Evolutionary conservation across 371 early-diverging fungal genomes (phyloP), one percentile per base, ranked within the genome.

Genomic region (Mortierella sp.): DNA sequence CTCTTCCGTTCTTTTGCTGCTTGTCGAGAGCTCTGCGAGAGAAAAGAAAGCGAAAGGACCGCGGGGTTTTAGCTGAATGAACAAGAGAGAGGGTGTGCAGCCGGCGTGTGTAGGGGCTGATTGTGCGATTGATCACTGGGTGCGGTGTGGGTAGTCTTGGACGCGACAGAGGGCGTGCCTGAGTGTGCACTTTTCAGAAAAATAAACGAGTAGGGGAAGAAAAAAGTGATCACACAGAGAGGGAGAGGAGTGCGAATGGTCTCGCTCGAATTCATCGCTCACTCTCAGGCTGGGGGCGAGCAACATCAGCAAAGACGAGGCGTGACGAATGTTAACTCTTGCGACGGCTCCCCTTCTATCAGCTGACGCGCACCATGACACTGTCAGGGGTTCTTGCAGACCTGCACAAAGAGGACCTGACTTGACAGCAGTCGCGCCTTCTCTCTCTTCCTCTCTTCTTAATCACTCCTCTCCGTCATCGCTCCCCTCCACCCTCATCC

Each of bases 161-260:
- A 67, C 67, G 67, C 67, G 67, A 67, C 67, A 67, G 24, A 10
- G 67, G 67, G 67, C 43, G 67, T 67, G 37, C 67, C 67, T 67
- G 67, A 34, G 67, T 34, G 31, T 54, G 67, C 34, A 21, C 40
- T 21, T 37, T 70, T 26, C 46, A 70, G 37, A 55, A 61, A 37
- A 74, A 37, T 26, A 31, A 55, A 64, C 43, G 40, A 55, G 50
- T 24, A 28, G 28, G 19, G 34, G 40, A 55, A 64, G 51, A 48
- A 73, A 54, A 69, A 6, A 54, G 53, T 44, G 72, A 71, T 55
- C 67, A 37, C 40, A 67, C 54, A 54, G n/a, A n/a, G n/a, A n/a
- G 21, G 24, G 14, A 14, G 43, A 67, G 40, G 67, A 61, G 67
- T 67, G 40, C 67, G 67, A 67, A 67, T 67, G 67, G 61, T 61